Conservation (phyloP, 257 asterid species). For the Prunella vulgaris region DNA sequence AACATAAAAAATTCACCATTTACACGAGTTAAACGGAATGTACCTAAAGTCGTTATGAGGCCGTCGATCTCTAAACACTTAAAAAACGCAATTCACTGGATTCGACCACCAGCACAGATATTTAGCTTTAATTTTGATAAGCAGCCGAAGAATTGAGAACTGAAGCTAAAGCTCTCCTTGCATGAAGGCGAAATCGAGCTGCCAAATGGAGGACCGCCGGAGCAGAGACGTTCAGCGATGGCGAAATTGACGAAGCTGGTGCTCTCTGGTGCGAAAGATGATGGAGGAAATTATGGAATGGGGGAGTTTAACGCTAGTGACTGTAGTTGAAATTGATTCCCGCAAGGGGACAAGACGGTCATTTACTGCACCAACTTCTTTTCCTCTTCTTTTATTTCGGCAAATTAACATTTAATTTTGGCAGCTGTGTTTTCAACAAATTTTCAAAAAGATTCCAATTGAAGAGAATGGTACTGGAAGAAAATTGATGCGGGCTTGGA, state of each 20-base stretch:
- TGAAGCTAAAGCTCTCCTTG: constrained; percentile 15
- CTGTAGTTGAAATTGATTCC: background rate
- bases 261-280: background rate
- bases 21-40: background rate
- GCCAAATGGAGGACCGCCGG: background rate
- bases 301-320: background rate
- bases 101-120: background rate
- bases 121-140: background rate
- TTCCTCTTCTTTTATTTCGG: background rate
- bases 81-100: background rate
- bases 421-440: background rate
- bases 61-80: background rate
- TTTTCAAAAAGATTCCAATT: background rate
- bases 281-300: background rate
- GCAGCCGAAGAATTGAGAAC: background rate
- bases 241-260: background rate
- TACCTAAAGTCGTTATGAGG: background rate
- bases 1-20: background rate
- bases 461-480: background rate
- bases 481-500: background rate
- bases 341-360: background rate
- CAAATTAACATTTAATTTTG: too few relatives aligned
- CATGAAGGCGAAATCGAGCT: background rate
- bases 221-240: background rate
- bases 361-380: background rate